Percentiles rank a stretch among this genome's conserved stretches.
phyloP scores from a whole-genome alignment of 192 early-diverging fungal genomes.

The Coemansia sp. region DNA sequence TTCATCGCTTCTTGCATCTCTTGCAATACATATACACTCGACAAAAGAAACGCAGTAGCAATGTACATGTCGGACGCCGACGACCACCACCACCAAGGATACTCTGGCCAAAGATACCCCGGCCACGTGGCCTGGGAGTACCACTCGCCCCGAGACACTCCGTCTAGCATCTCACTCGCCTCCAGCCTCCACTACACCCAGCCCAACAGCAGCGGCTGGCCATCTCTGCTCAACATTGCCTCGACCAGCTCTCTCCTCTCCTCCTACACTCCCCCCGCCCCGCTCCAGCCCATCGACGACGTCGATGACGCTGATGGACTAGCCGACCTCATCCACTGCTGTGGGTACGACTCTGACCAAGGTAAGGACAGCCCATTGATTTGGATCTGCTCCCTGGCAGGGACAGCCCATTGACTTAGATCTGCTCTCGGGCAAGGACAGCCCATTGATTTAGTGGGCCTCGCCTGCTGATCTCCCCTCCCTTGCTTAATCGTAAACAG shows the following conservation, averaged over 20 bases:
- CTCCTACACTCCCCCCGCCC: conserved; percentile 22
- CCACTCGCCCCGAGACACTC: neutral
- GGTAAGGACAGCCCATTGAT: too few species aligned
- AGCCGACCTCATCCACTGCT: too few species aligned
- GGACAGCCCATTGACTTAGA: too few species aligned
- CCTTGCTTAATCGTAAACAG: conserved; percentile 5
- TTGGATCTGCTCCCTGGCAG: too few species aligned
- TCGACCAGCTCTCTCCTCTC: conserved; percentile 27
- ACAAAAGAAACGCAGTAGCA: too few species aligned
- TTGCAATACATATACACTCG: too few species aligned
- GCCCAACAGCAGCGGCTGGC: conserved; percentile 33
- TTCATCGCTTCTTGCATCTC: too few species aligned
- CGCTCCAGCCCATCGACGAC: conserved; percentile 9
- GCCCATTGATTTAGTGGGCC: too few species aligned
- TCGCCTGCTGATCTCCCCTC: too few species aligned
- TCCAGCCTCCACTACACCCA: conserved; percentile 8
- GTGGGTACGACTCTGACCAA: too few species aligned
- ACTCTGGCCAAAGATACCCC: neutral
- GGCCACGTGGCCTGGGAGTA: neutral
- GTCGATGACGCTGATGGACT: conserved; percentile 22
- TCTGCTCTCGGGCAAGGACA: too few species aligned
- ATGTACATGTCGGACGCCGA: conserved; percentile 2
- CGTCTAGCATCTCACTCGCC: conserved; percentile 9
- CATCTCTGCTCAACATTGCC: conserved; percentile 25
- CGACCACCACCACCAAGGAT: neutral